Base-by-base conservation (phyloP, 1,139 yeast species). In the Debaryomyces nepalensis region DNA sequence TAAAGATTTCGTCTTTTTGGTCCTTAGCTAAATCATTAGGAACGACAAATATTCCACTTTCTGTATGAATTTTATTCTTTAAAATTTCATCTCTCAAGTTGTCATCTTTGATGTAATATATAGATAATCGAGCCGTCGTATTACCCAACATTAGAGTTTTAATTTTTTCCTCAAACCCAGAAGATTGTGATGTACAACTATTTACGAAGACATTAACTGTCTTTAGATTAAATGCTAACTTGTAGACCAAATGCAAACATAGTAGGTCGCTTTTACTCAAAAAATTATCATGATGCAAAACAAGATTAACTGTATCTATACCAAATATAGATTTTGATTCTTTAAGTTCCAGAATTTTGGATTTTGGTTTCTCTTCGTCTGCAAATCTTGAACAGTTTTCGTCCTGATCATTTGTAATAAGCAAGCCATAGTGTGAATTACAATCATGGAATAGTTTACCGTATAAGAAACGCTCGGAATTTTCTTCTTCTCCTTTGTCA, bases 191-290 rank as follows among this genome's bases (percentile, higher is more conserved):
- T 14, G 57, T 33, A 29, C 50, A 34, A 7, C 61, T 47, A 32
- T 52, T 55, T n/a, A 64, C 55, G 37, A 49, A 59, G 10, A 65
- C 48, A 30, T 58, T 63, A 2, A 66, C 49, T 4, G 46, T 42
- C 3, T 51, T 40, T 4, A 50, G 38, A 11, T 42, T 43, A 16
- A 45, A 48, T 2, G 47, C 43, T 35, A 68, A 50, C 40, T 57
- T 58, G 34, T 53, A 53, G 16, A 59, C 58, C 34, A 64, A 45
- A 41, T 63, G 60, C 18, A 69, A 48, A 2, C 68, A 57, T 30
- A 68, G 58, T 34, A 66, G 55, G 42, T 69, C 75, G 22, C 66
- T 64, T 1, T 64, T 51, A 44, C 70, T 64, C 39, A 69, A 55
- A n/a, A 61, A 48, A 48, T 65, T 64, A 40, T 64, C 66, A 48